Evolutionary conservation across 2,329 filamentous ascomycete species (phyloP).

Genomic region (Trichoderma asperellum): DNA sequence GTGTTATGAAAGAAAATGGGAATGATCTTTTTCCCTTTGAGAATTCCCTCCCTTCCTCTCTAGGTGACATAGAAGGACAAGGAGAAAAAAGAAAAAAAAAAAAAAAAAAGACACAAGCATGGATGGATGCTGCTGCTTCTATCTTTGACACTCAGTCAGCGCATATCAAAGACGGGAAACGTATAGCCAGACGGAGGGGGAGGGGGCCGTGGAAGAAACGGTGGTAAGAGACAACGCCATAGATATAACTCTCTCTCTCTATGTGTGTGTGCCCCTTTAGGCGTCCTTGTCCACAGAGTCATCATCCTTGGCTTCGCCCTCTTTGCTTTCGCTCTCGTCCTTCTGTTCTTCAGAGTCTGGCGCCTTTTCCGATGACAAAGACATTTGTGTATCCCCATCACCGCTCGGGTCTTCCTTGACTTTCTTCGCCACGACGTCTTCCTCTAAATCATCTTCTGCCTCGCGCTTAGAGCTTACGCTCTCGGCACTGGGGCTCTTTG

Average conservation of each 20-base stretch:
- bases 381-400: constrained; percentile 27
- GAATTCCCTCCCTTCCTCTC: too few species aligned
- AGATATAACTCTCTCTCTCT: not conserved
- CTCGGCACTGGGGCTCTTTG: constrained; percentile 38
- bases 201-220: not conserved
- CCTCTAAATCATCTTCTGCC: constrained; percentile 54
- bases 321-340: not conserved
- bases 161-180: too few species aligned
- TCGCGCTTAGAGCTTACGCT: constrained; percentile 58
- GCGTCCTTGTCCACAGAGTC: not conserved
- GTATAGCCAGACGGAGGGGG: too few species aligned
- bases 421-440: constrained; percentile 51
- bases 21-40: not conserved
- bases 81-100: too few species aligned
- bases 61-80: not conserved
- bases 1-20: not conserved
- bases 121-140: too few species aligned
- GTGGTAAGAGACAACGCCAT: not conserved
- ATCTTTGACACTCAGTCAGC: too few species aligned
- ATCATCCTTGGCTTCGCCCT: not conserved
- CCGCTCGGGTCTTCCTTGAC: constrained; percentile 49
- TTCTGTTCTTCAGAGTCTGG: constrained; percentile 7
- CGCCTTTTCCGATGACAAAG: not conserved
- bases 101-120: too few species aligned
- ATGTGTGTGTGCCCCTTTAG: not conserved